Conservation (phyloP, 2,329 filamentous ascomycete species). For the Colletotrichum godetiae region DNA sequence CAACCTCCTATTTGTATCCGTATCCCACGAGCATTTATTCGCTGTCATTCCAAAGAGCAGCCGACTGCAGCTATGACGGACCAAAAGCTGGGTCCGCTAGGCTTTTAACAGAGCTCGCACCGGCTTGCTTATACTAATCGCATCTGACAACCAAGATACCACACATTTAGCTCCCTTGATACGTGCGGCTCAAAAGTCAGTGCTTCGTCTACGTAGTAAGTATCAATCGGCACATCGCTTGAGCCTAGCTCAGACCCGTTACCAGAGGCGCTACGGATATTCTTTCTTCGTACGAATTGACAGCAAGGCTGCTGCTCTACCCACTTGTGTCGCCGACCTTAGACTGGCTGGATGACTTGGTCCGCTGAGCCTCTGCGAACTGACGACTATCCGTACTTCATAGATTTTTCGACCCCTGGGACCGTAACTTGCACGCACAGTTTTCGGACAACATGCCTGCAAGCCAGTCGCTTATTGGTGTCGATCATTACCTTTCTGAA, state of each 20-base stretch:
- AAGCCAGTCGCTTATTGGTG: conserved; percentile 16
- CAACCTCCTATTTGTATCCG: background rate
- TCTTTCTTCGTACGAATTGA: background rate
- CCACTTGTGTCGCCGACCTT: background rate
- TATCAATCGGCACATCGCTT: conserved; percentile 6
- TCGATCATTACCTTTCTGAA: conserved; percentile 23
- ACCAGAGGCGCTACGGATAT: too few relatives aligned
- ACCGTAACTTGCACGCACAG: conserved; percentile 25
- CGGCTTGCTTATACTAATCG: conserved; percentile 4
- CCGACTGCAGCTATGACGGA: background rate
- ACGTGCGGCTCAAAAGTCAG: conserved; percentile 18
- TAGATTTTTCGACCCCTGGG: conserved; percentile 8
- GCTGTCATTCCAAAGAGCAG: background rate
- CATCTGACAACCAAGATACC: background rate
- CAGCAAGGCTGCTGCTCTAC: background rate
- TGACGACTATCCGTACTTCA: background rate
- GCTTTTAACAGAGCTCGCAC: conserved; percentile 9
- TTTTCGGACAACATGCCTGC: conserved; percentile 20
- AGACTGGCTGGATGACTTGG: too few relatives aligned
- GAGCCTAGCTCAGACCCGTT: background rate
- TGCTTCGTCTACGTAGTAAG: background rate
- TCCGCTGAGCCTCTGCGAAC: conserved; percentile 1
- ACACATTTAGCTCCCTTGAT: conserved; percentile 4
- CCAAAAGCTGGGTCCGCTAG: conserved; percentile 4
- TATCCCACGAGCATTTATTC: conserved; percentile 1